These are phyloP conservation scores for Aristolochia contorta DNA, from an alignment of 164 flowering plant species.

Conservation along the genomic window DNA sequence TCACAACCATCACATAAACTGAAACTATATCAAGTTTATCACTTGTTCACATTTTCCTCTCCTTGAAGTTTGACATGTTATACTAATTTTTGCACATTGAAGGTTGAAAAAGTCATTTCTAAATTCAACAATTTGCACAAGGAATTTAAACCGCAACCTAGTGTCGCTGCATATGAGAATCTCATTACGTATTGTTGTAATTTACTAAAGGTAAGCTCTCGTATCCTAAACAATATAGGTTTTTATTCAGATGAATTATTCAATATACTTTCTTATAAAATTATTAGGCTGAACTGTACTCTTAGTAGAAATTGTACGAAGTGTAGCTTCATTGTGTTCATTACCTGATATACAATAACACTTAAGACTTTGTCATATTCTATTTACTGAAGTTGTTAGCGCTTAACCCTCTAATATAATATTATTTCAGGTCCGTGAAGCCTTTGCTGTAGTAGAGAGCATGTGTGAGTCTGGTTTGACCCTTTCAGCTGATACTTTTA, in stretches of 20 bases:
- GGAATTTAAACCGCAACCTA: constrained; percentile 44
- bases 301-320: too few relatives aligned
- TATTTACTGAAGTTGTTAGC: too few relatives aligned
- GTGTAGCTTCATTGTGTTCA: too few relatives aligned
- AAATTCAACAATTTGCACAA: constrained; percentile 43
- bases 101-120: constrained; percentile 58
- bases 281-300: too few relatives aligned
- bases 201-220: constrained; percentile 41
- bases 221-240: not conserved
- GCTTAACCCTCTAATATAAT: too few relatives aligned
- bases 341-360: too few relatives aligned
- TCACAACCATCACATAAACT: too few relatives aligned
- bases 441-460: constrained; percentile 57
- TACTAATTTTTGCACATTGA: constrained; percentile 12
- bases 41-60: too few relatives aligned
- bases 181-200: constrained; percentile 48
- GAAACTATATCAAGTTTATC: too few relatives aligned
- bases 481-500: constrained; percentile 31
- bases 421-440: constrained; percentile 49
- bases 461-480: constrained; percentile 40
- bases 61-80: not conserved
- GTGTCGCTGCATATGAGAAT: constrained; percentile 42
- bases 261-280: too few relatives aligned
- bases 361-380: too few relatives aligned
- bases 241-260: not conserved